Percentiles rank a stretch among this genome's conserved stretches.
Conservation (phyloP, 441 rosid species). For the Pelargonium fulgidum region DNA sequence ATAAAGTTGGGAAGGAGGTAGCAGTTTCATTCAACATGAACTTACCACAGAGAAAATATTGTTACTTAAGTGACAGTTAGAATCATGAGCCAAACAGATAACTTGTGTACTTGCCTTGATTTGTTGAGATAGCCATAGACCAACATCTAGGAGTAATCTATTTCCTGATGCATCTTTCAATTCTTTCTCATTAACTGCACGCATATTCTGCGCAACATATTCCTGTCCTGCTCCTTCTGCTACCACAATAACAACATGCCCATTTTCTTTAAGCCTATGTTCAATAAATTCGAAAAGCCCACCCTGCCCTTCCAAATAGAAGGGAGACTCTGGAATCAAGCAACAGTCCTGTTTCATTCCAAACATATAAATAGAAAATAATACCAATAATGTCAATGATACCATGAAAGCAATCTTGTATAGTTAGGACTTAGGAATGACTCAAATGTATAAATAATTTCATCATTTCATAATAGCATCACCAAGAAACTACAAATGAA, state of each 20-base stretch:
- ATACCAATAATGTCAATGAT: background rate
- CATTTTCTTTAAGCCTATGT: conserved; percentile 61
- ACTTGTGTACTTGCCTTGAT: conserved; percentile 49
- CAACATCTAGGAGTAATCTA: conserved; percentile 83
- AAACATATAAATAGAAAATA: background rate
- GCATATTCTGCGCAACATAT: conserved; percentile 44
- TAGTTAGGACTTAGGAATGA: background rate
- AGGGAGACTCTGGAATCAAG: conserved; percentile 92
- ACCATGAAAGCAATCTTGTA: background rate
- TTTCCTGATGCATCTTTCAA: conserved; percentile 63
- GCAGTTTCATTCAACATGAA: background rate
- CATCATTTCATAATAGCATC: background rate
- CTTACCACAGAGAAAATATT: background rate
- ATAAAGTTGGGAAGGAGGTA: background rate
- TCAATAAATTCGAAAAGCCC: conserved; percentile 77
- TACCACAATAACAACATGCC: conserved; percentile 88
- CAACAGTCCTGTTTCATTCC: conserved; percentile 50
- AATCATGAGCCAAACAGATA: background rate
- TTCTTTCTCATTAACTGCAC: conserved; percentile 40
- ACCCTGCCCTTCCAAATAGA: conserved; percentile 83
- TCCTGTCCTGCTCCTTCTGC: conserved; percentile 99
- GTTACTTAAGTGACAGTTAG: background rate
- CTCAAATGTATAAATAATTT: background rate
- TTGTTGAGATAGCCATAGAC: conserved; percentile 69
- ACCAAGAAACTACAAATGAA: background rate